A percentile compares a stretch with the other conserved stretches of the same genome.
Conservation (phyloP, 805 yeast species). For the Pichia occidentalis region DNA sequence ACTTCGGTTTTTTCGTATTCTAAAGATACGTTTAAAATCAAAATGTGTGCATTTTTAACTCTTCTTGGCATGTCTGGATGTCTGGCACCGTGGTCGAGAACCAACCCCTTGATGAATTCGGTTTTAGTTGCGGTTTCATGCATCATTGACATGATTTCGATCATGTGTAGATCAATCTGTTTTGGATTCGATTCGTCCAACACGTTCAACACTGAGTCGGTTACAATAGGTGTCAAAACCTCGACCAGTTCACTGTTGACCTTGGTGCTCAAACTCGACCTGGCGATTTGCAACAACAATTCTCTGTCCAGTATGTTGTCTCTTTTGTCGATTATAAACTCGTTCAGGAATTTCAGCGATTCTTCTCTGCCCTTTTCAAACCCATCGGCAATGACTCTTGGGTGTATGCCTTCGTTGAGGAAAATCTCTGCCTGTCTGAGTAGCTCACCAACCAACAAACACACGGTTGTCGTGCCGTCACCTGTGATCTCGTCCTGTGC, state of each 20-base stretch:
- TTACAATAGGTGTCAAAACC: slow-evolving; percentile 85
- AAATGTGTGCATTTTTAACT: slow-evolving; percentile 73
- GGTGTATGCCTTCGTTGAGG: slow-evolving; percentile 91
- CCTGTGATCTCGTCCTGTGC: slow-evolving; percentile 99
- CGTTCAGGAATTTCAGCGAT: slow-evolving; percentile 61
- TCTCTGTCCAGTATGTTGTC: slow-evolving; percentile 60
- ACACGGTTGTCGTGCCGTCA: slow-evolving; percentile 97
- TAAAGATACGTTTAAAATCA: slow-evolving; percentile 86
- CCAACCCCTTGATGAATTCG: slow-evolving; percentile 77
- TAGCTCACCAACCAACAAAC: slow-evolving; percentile 87
- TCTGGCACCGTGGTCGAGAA: slow-evolving; percentile 95
- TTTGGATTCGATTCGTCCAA: slow-evolving; percentile 34
- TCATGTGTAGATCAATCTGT: slow-evolving; percentile 85
- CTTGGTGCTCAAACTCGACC: slow-evolving; percentile 83
- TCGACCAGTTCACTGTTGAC: slow-evolving; percentile 71
- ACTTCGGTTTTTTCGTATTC: slow-evolving; percentile 98
- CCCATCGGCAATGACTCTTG: slow-evolving; percentile 90
- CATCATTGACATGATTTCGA: slow-evolving; percentile 98
- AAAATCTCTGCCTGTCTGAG: slow-evolving; percentile 91
- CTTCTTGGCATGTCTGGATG: slow-evolving; percentile 98
- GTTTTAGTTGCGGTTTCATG: slow-evolving; percentile 83
- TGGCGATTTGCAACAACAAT: slow-evolving; percentile 83
- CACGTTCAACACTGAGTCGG: slow-evolving; percentile 89
- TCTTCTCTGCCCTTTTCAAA: slow-evolving; percentile 84
- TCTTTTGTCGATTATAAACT: slow-evolving; percentile 45